Evolutionary conservation across 805 yeast genomes (phyloP), one percentile per base, ranked within the genome.

Genomic region (Teunomyces kruisii): DNA sequence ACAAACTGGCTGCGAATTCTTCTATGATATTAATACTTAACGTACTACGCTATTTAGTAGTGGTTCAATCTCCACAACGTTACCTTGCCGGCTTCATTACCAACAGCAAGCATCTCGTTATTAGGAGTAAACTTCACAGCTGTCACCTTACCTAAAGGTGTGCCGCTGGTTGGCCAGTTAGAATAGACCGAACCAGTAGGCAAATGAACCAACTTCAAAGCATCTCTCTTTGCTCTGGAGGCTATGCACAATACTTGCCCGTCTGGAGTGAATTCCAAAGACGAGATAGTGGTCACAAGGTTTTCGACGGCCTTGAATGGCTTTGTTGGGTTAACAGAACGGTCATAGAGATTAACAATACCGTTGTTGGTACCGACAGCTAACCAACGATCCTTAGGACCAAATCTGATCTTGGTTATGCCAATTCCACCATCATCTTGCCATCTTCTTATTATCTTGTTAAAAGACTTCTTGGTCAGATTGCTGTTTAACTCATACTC

Each of bases 111-210:
- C 83, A 91, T 80, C 65, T 88, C 94, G 47, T 83, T 81, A 50
- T 80, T 80, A 22, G 94, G 89, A 35, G 95, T 82, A 65, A 92
- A 92, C 12, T 81, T 79, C 2, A 82, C 84, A 13, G 83, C 67
- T 0, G 97, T 88, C 28, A 94, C 97, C 53, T 85, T 82, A n/a
- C 99, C 99, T 53, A 94, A 76, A 9, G 99, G 98, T 0, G 99
- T 92, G 5, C 90, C 90, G 42, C 92, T 83, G 1, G 98, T 94
- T 13, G 99, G 99, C 99, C 99, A 94, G 71, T 94, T 94, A 40
- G 83, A 75, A 68, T 83, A 94, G 6, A 88, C 96, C 14, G 88
- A 79, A 52, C 92, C 88, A 19, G 87, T 78, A 16, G 97, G 96
- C 46, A 92, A 67, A 61, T 94, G 98, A 9, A 89, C 91, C 51